phyloP scores from a whole-genome alignment of 2,329 filamentous ascomycete genomes.

The Cytospora piceicola region DNA sequence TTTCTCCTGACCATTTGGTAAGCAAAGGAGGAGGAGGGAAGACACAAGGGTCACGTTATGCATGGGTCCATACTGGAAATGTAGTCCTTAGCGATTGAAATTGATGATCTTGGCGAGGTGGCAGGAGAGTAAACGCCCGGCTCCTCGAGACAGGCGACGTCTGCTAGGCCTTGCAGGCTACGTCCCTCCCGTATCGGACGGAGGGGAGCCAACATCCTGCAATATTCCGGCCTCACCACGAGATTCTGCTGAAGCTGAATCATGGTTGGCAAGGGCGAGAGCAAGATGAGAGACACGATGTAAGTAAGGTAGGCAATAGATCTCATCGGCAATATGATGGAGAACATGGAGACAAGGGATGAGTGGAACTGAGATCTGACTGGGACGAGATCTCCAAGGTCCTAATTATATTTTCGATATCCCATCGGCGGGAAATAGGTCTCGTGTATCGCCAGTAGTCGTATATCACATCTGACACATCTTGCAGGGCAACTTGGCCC shows the following conservation, averaged over 20 bases:
- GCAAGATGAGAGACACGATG: conserved; percentile 6
- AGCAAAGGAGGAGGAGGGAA: not conserved
- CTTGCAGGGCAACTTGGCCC: conserved; percentile 13
- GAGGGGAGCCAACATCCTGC: conserved; percentile 15
- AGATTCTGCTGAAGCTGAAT: conserved; percentile 13
- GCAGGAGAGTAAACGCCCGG: conserved; percentile 14
- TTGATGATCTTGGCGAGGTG: conserved; percentile 1
- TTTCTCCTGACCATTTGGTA: conserved; percentile 8
- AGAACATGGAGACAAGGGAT: conserved; percentile 15
- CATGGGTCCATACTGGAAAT: conserved; percentile 8
- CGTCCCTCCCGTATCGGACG: conserved; percentile 8
- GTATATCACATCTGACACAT: conserved; percentile 28
- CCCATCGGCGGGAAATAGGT: conserved; percentile 20
- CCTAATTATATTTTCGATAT: conserved; percentile 20
- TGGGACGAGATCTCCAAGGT: conserved; percentile 24
- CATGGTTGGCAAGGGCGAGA: conserved; percentile 9
- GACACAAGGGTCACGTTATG: not conserved
- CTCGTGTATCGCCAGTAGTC: conserved; percentile 22
- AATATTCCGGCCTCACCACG: not conserved
- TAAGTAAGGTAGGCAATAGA: conserved; percentile 6
- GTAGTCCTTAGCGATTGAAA: conserved; percentile 1
- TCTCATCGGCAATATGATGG: not conserved
- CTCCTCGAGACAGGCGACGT: conserved; percentile 20
- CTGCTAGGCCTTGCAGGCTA: conserved; percentile 20
- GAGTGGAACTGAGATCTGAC: conserved; percentile 16